Percentiles rank a stretch among this genome's conserved stretches.
Conservation (phyloP, 176 grass and related monocot species). For the Oryza glumipatula region DNA sequence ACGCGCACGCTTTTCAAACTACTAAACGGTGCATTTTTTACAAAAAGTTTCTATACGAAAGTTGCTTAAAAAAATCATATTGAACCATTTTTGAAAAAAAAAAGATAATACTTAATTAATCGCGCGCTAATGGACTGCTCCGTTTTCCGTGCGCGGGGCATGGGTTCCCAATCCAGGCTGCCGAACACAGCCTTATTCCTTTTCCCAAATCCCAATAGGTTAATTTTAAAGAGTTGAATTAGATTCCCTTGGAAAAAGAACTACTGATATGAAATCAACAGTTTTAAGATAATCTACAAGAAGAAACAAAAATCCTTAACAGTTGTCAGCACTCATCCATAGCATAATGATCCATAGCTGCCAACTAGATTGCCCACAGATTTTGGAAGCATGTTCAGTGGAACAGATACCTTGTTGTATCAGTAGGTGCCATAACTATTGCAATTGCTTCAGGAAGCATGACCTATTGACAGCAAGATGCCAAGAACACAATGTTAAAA, state of each 20-base stretch:
- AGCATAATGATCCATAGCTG: background rate
- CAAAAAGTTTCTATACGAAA: too few relatives aligned
- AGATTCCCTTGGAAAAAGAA: background rate
- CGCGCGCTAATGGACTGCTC: too few relatives aligned
- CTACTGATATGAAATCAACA: slow-evolving; percentile 3
- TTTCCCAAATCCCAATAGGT: background rate
- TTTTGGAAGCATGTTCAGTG: background rate
- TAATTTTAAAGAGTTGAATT: background rate
- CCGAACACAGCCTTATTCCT: too few relatives aligned
- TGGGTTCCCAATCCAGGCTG: too few relatives aligned
- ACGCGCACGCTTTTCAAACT: too few relatives aligned
- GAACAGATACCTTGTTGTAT: slow-evolving; percentile 68
- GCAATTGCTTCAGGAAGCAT: slow-evolving; percentile 99
- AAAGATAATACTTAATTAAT: too few relatives aligned
- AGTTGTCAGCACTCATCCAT: background rate
- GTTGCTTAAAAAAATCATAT: too few relatives aligned
- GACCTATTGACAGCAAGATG: slow-evolving; percentile 55
- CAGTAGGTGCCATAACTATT: slow-evolving; percentile 98
- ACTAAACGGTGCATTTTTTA: too few relatives aligned
- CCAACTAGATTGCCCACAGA: slow-evolving; percentile 19
- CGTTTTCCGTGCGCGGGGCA: too few relatives aligned
- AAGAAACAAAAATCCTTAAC: background rate
- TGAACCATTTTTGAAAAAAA: too few relatives aligned
- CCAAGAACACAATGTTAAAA: slow-evolving; percentile 22
- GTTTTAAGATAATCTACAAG: background rate